Evolutionary conservation across 169 alveolate genomes (phyloP), one percentile per base, ranked within the genome.

Genomic region (Nephromyces sp.): DNA sequence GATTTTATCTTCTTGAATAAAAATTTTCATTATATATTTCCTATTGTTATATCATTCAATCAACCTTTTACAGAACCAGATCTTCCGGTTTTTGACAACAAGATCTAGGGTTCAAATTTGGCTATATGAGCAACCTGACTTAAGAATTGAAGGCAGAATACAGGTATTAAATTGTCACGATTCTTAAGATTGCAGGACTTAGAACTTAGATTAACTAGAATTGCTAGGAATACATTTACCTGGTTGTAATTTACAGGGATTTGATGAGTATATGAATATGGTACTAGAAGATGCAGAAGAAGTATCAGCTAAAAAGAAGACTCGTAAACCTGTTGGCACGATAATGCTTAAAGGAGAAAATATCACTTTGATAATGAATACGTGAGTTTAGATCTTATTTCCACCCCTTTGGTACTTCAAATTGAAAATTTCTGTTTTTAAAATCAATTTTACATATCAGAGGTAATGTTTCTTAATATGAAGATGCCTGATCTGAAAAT

Each of bases 221-320:
- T 29, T 43, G 22, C 32, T 51, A 63, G n/a, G n/a, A n/a, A n/a
- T n/a, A n/a, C n/a, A n/a, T n/a, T n/a, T n/a, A n/a, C n/a, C n/a
- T n/a, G n/a, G n/a, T n/a, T n/a, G n/a, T n/a, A n/a, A n/a, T 31
- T 2, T 64, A 6, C 70, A 91, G 95, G 98, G 98, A 0, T 94
- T 94, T 66, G 98, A 94, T 72, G 98, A 94, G 81, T 94, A 92
- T 77, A 94, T 94, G 98, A 94, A 94, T 79, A 85, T 93, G 87
- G 98, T 94, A 22, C 71, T 94, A 73, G 97, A 93, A 72, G 95
- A 94, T 33, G 95, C 95, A 8, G 92, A 89, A 84, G 98, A 93
- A 75, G 82, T 92, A 35, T 81, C 87, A 69, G 85, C 88, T 32
- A 93, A 92, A 85, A 89, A 90, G 81, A 86, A 90, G 52, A 85